Base-by-base conservation (phyloP, 176 grass and related monocot genomes). In the Pontederia paniculata region DNA sequence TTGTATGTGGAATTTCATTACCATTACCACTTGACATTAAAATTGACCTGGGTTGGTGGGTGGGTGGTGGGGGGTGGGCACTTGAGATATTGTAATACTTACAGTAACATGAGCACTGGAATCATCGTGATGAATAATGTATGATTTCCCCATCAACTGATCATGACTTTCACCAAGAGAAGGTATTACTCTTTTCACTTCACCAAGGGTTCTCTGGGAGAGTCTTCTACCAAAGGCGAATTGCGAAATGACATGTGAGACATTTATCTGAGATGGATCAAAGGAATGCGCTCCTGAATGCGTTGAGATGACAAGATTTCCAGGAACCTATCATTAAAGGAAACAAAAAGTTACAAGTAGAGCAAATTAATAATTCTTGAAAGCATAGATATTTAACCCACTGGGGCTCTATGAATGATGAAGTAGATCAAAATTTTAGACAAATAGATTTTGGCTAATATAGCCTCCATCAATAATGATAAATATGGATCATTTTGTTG, bases 251-350 rank as follows among this genome's bases (percentile, higher is more conserved):
- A 79, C 75, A 76, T 98, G 94, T 12, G 94, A 98, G 78, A 98
- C 78, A 79, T 98, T 98, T 75, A 98, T 98, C 48, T 91, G 87
- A 50, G 86, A 91, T 25, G 94, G 83, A 76, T 98, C 94, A 74
- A 98, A 98, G 1, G 87, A 98, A 73, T 98, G 94, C 44, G 87
- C 85, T 41, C 81, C 86, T 17, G 86, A 88, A 62, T 73, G 80
- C 71, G 94, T 87, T 4, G 94, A 88, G 67, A 98, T 80, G 62
- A 93, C 63, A 77, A 98, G 87, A 80, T 78, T 93, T 20, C 94
- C 94, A 48, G 94, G 83, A 79, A 93, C 94, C 94, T 98, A 61
- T n/a, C 74, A 11, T 44, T 54, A 14, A 21, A 56, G 48, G 28
- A 58, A 60, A 49, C 15, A 69, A 66, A 48, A 74, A 73, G 28